Conservation (phyloP, 371 early-diverging fungal genomes). For the Mortierella sp. region DNA sequence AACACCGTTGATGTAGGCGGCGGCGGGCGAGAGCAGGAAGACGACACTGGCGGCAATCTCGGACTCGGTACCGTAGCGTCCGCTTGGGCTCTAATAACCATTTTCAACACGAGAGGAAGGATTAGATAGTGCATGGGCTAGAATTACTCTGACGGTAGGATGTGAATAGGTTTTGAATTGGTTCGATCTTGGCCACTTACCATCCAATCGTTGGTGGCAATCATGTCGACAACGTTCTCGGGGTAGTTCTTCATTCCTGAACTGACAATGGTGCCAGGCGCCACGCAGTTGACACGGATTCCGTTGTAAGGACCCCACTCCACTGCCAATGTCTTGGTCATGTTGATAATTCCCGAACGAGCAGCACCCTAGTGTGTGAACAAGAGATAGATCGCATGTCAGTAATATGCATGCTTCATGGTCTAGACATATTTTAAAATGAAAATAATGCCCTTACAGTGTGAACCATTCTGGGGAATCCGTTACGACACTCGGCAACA, state of each 20-base stretch:
- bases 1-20: slow-evolving; percentile 64
- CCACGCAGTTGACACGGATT: slow-evolving; percentile 69
- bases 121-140: not conserved
- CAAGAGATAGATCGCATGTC: slow-evolving; percentile 1
- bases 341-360: slow-evolving; percentile 55
- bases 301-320: slow-evolving; percentile 68
- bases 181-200: slow-evolving; percentile 24
- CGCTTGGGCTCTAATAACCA: slow-evolving; percentile 58
- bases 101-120: not conserved
- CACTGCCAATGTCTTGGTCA: slow-evolving; percentile 66
- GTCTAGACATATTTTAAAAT: not conserved
- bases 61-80: slow-evolving; percentile 68
- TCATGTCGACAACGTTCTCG: slow-evolving; percentile 48
- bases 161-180: not conserved
- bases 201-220: slow-evolving; percentile 46
- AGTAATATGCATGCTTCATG: not conserved
- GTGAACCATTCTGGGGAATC: slow-evolving; percentile 59
- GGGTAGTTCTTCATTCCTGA: slow-evolving; percentile 69
- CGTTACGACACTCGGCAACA: slow-evolving; percentile 65
- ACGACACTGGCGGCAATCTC: slow-evolving; percentile 65
- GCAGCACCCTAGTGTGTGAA: slow-evolving; percentile 41
- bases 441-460: slow-evolving; percentile 19
- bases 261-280: slow-evolving; percentile 70
- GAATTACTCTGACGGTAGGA: no score
- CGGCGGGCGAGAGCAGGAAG: slow-evolving; percentile 64